These are phyloP conservation scores for Kluyveromyces lactis DNA, from an alignment of 805 yeast genomes.

Conservation along the genomic window DNA sequence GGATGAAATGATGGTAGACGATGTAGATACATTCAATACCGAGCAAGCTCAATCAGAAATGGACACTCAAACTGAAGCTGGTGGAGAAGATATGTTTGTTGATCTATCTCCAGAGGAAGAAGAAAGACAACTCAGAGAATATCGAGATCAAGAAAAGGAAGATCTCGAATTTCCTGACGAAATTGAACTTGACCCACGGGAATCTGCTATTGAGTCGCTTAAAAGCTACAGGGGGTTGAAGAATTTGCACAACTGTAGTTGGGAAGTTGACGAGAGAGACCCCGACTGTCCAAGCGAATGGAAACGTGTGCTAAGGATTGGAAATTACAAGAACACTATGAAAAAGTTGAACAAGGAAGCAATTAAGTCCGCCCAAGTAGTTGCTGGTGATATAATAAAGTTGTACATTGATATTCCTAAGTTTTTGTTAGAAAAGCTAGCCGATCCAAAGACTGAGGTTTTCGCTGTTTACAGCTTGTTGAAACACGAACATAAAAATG, in stretches of 20 bases:
- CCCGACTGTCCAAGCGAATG: constrained; percentile 69
- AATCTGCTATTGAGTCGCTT: constrained; percentile 67
- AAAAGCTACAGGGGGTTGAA: constrained; percentile 80
- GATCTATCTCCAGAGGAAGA: constrained; percentile 81
- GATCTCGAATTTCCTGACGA: constrained; percentile 96
- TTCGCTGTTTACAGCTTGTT: constrained; percentile 67
- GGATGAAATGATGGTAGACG: constrained; percentile 25
- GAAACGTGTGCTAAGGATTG: constrained; percentile 64
- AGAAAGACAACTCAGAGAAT: constrained; percentile 62
- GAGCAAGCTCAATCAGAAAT: constrained; percentile 13
- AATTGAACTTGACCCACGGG: constrained; percentile 71
- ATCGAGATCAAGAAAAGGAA: constrained; percentile 63
- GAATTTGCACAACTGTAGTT: constrained; percentile 65
- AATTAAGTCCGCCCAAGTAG: constrained; percentile 34
- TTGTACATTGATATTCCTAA: constrained; percentile 53
- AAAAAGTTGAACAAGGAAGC: constrained; percentile 60
- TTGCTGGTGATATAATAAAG: constrained; percentile 58
- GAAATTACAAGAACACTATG: constrained; percentile 68
- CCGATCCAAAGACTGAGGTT: constrained; percentile 39
- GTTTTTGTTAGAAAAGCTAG: constrained; percentile 35
- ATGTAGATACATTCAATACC: constrained; percentile 13
- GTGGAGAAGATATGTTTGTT: constrained; percentile 41
- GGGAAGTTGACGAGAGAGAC: constrained; percentile 86
- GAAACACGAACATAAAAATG: constrained; percentile 78
- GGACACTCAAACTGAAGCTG: constrained; percentile 39